Percentiles rank a stretch among this genome's conserved stretches.
Evolutionary conservation across 345 rosid species (phyloP).

Genomic region (Gossypium herbaceum): DNA sequence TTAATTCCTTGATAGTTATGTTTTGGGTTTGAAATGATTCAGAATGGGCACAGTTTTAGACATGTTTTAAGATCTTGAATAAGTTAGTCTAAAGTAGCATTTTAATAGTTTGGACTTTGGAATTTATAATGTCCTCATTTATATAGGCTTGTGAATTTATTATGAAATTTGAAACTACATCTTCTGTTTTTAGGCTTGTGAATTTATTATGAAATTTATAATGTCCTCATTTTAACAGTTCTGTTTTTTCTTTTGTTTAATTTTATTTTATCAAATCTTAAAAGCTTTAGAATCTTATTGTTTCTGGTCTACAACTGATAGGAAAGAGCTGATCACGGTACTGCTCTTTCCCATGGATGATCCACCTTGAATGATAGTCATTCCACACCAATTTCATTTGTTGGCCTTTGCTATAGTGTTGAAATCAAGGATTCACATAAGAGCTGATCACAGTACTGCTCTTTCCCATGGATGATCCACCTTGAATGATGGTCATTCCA

Average conservation of each 20-base stretch:
- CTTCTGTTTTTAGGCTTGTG: slow-evolving; percentile 39
- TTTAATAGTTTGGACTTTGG: background rate
- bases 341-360: slow-evolving; percentile 25
- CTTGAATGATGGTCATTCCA: slow-evolving; percentile 20
- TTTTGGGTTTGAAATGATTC: background rate
- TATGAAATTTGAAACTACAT: background rate
- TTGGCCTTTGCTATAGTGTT: slow-evolving; percentile 41
- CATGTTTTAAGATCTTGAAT: background rate
- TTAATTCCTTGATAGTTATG: background rate
- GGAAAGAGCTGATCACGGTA: slow-evolving; percentile 21
- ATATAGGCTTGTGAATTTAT: background rate
- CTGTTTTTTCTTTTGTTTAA: too few species aligned
- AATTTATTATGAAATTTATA: too few species aligned
- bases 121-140: background rate
- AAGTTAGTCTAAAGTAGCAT: background rate
- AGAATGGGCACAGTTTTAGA: background rate
- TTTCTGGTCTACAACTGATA: too few species aligned
- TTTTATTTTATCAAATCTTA: too few species aligned
- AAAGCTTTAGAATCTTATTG: too few species aligned
- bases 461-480: slow-evolving; percentile 20
- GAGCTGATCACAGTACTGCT: slow-evolving; percentile 9
- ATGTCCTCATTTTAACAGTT: too few species aligned
- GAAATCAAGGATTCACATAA: slow-evolving; percentile 61
- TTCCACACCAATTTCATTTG: slow-evolving; percentile 17
- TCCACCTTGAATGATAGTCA: slow-evolving; percentile 19